Percentiles rank a stretch among this genome's conserved stretches.
phyloP scores from a whole-genome alignment of 2,329 filamentous ascomycete genomes.

The Monosporascus sp. region DNA sequence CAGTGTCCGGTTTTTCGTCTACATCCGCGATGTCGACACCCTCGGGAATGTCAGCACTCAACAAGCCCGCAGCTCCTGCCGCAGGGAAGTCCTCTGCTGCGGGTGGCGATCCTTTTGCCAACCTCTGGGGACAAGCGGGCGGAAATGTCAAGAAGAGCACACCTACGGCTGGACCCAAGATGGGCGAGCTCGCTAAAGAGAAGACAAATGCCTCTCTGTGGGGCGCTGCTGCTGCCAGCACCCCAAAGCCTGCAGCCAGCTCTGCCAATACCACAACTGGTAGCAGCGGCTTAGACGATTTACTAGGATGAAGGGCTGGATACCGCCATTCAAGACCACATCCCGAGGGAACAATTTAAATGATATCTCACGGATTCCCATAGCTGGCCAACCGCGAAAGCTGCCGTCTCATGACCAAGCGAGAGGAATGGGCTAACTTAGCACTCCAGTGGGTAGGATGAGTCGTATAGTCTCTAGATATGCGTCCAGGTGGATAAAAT shows the following conservation, averaged over 20 bases:
- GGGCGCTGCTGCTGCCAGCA: conserved; percentile 58
- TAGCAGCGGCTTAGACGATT: conserved; percentile 24
- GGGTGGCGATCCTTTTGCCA: conserved; percentile 83
- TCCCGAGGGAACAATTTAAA: neutral
- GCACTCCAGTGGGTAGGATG: conserved; percentile 19
- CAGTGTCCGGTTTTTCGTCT: conserved; percentile 21
- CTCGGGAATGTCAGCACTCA: conserved; percentile 38
- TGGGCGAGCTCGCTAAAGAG: conserved; percentile 96
- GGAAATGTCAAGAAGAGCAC: conserved; percentile 70
- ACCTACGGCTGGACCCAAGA: conserved; percentile 63
- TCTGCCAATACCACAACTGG: conserved; percentile 11
- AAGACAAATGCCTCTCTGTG: conserved; percentile 94
- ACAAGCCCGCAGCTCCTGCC: conserved; percentile 40
- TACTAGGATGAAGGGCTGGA: conserved; percentile 20
- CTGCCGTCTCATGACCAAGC: conserved; percentile 17
- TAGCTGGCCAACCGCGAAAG: neutral
- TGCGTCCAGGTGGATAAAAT: conserved; percentile 37
- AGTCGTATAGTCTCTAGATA: conserved; percentile 32
- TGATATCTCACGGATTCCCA: neutral
- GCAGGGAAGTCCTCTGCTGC: conserved; percentile 45
- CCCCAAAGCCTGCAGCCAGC: conserved; percentile 17
- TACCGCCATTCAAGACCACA: neutral
- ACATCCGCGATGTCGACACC: conserved; percentile 15
- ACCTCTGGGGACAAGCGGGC: conserved; percentile 73
- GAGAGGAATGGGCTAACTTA: conserved; percentile 12